Evolutionary conservation across 352 stramenopile genomes (phyloP), one percentile per base, ranked within the genome.

Genomic region (Detonula confervacea): DNA sequence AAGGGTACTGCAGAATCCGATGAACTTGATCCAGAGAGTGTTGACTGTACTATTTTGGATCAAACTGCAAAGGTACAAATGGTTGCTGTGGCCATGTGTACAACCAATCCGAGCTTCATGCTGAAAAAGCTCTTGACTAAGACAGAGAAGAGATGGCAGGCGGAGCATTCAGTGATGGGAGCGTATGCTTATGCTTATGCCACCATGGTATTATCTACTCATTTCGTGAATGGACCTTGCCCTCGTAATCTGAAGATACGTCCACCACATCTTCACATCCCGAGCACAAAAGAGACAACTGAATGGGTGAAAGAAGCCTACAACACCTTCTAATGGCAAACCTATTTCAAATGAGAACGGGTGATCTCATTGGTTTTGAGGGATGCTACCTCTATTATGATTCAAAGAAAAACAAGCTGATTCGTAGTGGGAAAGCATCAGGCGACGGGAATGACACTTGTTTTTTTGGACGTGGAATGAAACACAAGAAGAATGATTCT

Each of bases 371-470:
- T 35, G n/a, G n/a, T n/a, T n/a, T 42, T 42, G 42, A 71, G 62
- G 62, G 62, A 18, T 56, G 22, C 20, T 71, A 71, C 27, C 46
- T 71, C 20, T 71, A 44, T 20, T 71, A 64, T 56, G 35, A 70
- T 60, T 7, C n/a, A 5, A 4, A n/a, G 7, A 71, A 71, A 22
- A 35, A 29, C 24, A 71, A 46, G 39, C 39, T 39, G 62, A 63
- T 71, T 4, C 62, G 62, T 18, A 71, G 62, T 37, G 62, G 62
- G 2, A 47, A 59, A 12, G 24, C 62, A 27, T 22, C 39, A 8
- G 62, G 62, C 9, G 39, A 61, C 3, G 33, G 35, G 42, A 24
- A 20, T 5, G 30, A 61, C 27, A 27, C 44, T 20, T 47, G 25
- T 37, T 72, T 68, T 33, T 16, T 12, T 25, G 46, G 63, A 29